phyloP scores from a whole-genome alignment of 495 filamentous ascomycete genomes.

The Aspergillus taichungensis region DNA sequence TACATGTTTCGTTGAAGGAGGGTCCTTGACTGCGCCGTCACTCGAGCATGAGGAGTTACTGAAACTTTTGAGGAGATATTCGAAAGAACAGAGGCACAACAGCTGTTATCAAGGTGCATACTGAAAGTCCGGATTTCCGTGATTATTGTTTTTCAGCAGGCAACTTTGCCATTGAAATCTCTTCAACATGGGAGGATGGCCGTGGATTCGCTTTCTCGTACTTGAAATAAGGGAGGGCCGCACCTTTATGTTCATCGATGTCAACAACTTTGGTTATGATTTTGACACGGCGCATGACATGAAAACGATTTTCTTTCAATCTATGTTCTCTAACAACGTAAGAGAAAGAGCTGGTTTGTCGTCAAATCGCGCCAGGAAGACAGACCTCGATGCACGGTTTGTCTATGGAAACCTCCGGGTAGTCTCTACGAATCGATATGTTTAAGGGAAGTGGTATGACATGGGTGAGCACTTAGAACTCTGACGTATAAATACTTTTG shows the following conservation, averaged over 20 bases:
- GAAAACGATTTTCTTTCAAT: background rate
- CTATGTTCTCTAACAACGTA: background rate
- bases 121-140: background rate
- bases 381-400: background rate
- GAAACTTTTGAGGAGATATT: background rate
- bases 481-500: too few relatives aligned
- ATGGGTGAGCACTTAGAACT: too few relatives aligned
- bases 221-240: background rate
- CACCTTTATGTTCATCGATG: background rate
- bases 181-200: background rate
- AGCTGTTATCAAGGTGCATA: background rate
- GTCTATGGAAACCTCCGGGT: background rate
- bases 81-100: background rate
- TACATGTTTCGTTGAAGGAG: too few relatives aligned
- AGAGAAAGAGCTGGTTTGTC: background rate
- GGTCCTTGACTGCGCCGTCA: too few relatives aligned
- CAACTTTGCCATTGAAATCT: background rate
- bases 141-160: background rate
- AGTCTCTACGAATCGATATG: too few relatives aligned
- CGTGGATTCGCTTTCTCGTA: background rate
- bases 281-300: background rate
- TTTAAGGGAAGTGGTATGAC: too few relatives aligned
- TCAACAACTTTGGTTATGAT: constrained; percentile 1
- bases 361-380: constrained; percentile 1
- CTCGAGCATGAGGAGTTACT: too few relatives aligned